These are phyloP conservation scores for Ogataea naganishii DNA, from an alignment of 805 yeast species.

Conservation along the genomic window DNA sequence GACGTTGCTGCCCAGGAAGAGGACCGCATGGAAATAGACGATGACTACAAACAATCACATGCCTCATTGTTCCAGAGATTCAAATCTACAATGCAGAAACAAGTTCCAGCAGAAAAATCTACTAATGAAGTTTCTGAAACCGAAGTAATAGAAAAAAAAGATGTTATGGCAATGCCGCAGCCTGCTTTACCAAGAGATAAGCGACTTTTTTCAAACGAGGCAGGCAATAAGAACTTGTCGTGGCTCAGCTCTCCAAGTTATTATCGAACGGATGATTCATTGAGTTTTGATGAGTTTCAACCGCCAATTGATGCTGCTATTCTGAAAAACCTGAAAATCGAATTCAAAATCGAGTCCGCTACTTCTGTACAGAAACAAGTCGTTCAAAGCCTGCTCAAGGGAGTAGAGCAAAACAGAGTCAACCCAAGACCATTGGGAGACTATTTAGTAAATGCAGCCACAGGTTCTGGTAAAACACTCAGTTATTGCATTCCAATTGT, in stretches of 20 bases:
- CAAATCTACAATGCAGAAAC: slow-evolving; percentile 28
- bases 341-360: slow-evolving; percentile 42
- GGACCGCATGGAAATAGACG: slow-evolving; percentile 3
- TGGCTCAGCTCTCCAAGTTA: slow-evolving; percentile 66
- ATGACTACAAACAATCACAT: slow-evolving; percentile 29
- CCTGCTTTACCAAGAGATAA: slow-evolving; percentile 58
- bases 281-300: slow-evolving; percentile 40
- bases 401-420: slow-evolving; percentile 26
- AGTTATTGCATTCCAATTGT: slow-evolving; percentile 83
- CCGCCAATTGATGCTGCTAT: slow-evolving; percentile 33
- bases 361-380: slow-evolving; percentile 74
- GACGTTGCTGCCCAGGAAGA: slow-evolving; percentile 1
- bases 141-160: slow-evolving; percentile 24
- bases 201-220: slow-evolving; percentile 24
- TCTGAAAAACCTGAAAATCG: slow-evolving; percentile 33
- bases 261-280: slow-evolving; percentile 36
- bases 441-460: slow-evolving; percentile 81
- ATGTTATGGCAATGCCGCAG: slow-evolving; percentile 75
- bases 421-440: slow-evolving; percentile 61
- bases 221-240: slow-evolving; percentile 32
- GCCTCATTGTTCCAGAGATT: slow-evolving; percentile 45
- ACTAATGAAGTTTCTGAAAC: slow-evolving; percentile 11
- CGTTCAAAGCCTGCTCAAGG: slow-evolving; percentile 42
- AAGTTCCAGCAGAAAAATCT: slow-evolving; percentile 10
- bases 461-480: slow-evolving; percentile 94